Evolutionary conservation across 352 stramenopile genomes (phyloP).

Genomic region (Elongisporangium anandrum): DNA sequence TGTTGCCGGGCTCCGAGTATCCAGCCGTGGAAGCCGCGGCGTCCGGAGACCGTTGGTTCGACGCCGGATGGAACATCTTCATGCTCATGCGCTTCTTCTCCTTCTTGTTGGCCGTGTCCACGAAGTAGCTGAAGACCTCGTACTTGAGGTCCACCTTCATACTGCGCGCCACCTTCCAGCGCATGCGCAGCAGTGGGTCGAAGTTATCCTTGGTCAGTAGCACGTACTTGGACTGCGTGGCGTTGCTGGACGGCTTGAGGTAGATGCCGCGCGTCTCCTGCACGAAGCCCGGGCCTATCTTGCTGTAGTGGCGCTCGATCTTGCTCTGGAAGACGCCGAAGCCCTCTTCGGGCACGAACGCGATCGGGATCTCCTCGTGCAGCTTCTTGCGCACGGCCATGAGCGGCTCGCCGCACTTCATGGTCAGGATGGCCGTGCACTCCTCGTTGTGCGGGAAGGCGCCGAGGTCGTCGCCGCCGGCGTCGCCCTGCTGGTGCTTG

Average conservation of each 20-base stretch:
- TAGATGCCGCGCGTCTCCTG: slow-evolving; percentile 70
- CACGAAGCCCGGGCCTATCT: slow-evolving; percentile 50
- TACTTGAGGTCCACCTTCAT: slow-evolving; percentile 83
- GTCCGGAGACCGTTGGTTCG: slow-evolving; percentile 8
- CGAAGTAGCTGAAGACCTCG: slow-evolving; percentile 79
- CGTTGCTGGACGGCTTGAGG: slow-evolving; percentile 69
- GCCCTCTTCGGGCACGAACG: slow-evolving; percentile 66
- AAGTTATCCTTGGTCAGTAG: slow-evolving; percentile 73
- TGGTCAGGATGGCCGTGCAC: slow-evolving; percentile 59
- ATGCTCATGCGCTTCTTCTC: slow-evolving; percentile 59
- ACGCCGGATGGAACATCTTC: slow-evolving; percentile 47
- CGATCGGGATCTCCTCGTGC: slow-evolving; percentile 63
- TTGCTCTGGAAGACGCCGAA: slow-evolving; percentile 79
- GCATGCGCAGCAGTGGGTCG: slow-evolving; percentile 53
- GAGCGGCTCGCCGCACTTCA: slow-evolving; percentile 72
- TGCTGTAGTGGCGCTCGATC: slow-evolving; percentile 65
- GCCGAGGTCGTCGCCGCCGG: slow-evolving; percentile 20
- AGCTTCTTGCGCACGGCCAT: slow-evolving; percentile 80
- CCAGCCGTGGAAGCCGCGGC: slow-evolving; percentile 3
- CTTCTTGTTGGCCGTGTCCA: slow-evolving; percentile 60
- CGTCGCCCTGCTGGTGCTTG: slow-evolving; percentile 4
- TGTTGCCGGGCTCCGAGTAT: slow-evolving; percentile 12
- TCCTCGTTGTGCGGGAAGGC: slow-evolving; percentile 63
- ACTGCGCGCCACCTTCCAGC: slow-evolving; percentile 72
- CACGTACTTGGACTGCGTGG: slow-evolving; percentile 78